Evolutionary conservation across 2,329 filamentous ascomycete genomes (phyloP).

Genomic region (Paecilomyces sp.): DNA sequence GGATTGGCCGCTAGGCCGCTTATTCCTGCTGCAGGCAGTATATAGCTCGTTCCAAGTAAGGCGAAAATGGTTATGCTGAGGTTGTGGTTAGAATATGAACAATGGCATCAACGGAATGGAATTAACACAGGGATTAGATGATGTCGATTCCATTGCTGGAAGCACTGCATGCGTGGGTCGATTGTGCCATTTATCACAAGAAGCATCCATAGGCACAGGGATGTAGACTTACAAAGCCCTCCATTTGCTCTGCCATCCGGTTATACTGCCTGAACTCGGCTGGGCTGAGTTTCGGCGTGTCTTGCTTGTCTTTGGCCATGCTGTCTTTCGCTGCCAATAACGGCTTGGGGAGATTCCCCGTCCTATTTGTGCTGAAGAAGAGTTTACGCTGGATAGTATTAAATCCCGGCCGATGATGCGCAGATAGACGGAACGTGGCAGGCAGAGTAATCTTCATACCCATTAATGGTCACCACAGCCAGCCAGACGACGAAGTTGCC

Average conservation of each 20-base stretch:
- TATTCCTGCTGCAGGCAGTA: conserved; percentile 52
- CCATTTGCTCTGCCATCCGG: conserved; percentile 66
- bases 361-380: background rate
- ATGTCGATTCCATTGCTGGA: too few relatives aligned
- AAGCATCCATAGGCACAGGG: background rate
- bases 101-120: background rate
- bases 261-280: conserved; percentile 66
- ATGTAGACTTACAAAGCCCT: conserved; percentile 54
- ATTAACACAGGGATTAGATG: too few relatives aligned
- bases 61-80: conserved; percentile 70
- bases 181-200: background rate
- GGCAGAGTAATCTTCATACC: background rate
- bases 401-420: background rate
- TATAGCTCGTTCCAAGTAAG: conserved; percentile 65
- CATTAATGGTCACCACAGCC: background rate
- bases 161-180: background rate
- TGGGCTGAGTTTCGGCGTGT: conserved; percentile 56
- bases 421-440: background rate
- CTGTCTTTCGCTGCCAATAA: background rate
- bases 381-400: background rate
- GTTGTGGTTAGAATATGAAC: background rate
- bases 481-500: background rate
- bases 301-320: conserved; percentile 14
- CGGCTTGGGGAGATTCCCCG: background rate
- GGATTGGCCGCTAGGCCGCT: conserved; percentile 57